Evolutionary conservation across 2,329 filamentous ascomycete species (phyloP).

Genomic region (Beauveria asiatica): DNA sequence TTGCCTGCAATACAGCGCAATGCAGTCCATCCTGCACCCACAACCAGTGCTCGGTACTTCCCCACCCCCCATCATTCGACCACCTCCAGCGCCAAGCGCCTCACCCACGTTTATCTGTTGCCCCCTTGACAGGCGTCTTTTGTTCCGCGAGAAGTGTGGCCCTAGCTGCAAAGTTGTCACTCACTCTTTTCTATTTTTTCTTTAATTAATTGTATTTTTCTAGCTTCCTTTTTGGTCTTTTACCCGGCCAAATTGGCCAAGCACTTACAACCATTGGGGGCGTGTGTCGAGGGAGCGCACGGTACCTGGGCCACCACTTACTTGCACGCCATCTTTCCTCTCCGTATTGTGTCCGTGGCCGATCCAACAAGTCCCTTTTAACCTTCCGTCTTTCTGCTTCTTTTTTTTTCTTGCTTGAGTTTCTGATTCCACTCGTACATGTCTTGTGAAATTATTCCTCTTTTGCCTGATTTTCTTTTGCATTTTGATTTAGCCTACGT

Average conservation of each 20-base stretch:
- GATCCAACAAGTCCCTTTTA: neutral
- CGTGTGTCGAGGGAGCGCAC: neutral
- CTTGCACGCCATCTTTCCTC: neutral
- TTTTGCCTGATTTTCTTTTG: neutral
- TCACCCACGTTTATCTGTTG: slow-evolving; percentile 7
- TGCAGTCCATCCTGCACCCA: neutral
- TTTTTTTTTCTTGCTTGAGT: neutral
- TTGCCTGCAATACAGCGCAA: neutral
- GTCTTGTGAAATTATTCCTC: neutral
- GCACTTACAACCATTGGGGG: neutral
- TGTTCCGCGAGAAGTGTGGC: neutral
- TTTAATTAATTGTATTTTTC: neutral
- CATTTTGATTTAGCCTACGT: neutral
- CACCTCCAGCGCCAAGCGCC: slow-evolving; percentile 5
- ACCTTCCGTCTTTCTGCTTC: neutral
- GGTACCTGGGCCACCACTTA: no score
- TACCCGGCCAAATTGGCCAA: no score
- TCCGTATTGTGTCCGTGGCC: neutral
- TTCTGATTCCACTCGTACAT: neutral
- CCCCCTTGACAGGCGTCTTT: slow-evolving; percentile 1
- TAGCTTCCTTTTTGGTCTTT: neutral
- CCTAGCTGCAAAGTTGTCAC: neutral
- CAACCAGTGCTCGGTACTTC: neutral
- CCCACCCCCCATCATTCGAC: neutral
- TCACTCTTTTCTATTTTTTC: neutral